These are phyloP conservation scores for Tetracentron sinense DNA, from an alignment of 164 flowering plant genomes.

Conservation along the genomic window DNA sequence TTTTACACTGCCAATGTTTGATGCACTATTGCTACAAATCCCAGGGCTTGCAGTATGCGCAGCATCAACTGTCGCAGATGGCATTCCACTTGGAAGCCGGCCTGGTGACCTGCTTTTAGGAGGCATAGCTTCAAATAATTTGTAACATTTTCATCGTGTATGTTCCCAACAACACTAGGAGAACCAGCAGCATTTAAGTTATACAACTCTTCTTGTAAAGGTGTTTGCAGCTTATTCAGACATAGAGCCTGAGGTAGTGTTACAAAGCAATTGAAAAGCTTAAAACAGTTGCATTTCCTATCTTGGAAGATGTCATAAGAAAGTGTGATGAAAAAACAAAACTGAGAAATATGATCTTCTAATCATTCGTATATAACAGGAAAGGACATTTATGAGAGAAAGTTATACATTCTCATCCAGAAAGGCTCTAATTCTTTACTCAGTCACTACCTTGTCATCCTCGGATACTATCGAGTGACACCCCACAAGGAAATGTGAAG, in stretches of 20 bases:
- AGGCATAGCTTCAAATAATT: constrained; percentile 42
- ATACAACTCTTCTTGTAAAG: constrained; percentile 58
- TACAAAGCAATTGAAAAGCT: background rate
- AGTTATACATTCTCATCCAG: constrained; percentile 61
- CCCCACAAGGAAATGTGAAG: constrained; percentile 51
- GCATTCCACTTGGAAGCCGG: constrained; percentile 30
- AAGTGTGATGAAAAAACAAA: background rate
- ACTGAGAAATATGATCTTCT: background rate
- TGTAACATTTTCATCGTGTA: constrained; percentile 32
- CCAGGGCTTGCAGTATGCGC: constrained; percentile 34
- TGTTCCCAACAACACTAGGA: constrained; percentile 20
- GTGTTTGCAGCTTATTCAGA: constrained; percentile 64
- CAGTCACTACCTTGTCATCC: constrained; percentile 72
- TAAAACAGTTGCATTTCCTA: no score
- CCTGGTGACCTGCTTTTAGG: constrained; percentile 58
- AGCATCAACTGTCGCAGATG: constrained; percentile 32
- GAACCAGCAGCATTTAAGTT: constrained; percentile 43
- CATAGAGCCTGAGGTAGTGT: constrained; percentile 51
- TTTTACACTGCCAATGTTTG: constrained; percentile 28
- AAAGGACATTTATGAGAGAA: background rate
- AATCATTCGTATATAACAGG: no score
- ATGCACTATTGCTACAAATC: constrained; percentile 31
- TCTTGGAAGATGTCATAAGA: no score
- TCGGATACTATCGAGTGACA: constrained; percentile 34
- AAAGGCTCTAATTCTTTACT: constrained; percentile 62